Evolutionary conservation across 345 rosid genomes (phyloP), one percentile per base, ranked within the genome.

Genomic region (Eucalyptus curtisii): DNA sequence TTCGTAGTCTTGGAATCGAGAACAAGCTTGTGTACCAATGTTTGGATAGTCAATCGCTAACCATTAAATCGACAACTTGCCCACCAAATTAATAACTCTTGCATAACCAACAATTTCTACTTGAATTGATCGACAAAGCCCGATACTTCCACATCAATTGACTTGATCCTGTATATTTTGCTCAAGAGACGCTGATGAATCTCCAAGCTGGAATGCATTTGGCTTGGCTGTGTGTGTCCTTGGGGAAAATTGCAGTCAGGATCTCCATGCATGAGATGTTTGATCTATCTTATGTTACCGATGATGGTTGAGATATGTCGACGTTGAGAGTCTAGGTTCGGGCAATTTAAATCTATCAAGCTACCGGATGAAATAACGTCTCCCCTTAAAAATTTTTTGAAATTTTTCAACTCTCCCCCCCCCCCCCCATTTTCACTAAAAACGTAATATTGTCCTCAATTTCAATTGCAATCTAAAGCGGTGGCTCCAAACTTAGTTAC

Each of bases 281-380:
- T n/a, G 40, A 66, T 66, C 20, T 8, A 66, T n/a, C 0, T n/a
- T 66, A n/a, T 15, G 17, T 66, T n/a, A 66, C 76, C 20, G 20
- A 16, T 15, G 76, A 66, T 4, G 76, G 76, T n/a, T 16, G 40
- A 16, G 76, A n/a, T n/a, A 66, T 66, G 80, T 31, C 25, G 44
- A 68, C 4, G 80, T 33, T 6, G 80, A 17, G 24, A 68, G 7
- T 68, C 80, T 17, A 9, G 44, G 24, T 68, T 68, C 4, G 12
- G 42, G 0, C 79, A 17, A 66, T 0, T 66, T 0, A 16, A 66
- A 31, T 66, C 79, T 0, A 16, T 66, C 40, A 15, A 66, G 79
- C 79, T 66, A 7, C 10, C 20, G 37, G 42, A 68, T 68, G 80
- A 68, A n/a, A n/a, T n/a, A n/a, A n/a, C n/a, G n/a, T n/a, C n/a